These are phyloP conservation scores for Sclerotiophoma versabilis DNA, from an alignment of 2,329 filamentous ascomycete genomes.

Conservation along the genomic window DNA sequence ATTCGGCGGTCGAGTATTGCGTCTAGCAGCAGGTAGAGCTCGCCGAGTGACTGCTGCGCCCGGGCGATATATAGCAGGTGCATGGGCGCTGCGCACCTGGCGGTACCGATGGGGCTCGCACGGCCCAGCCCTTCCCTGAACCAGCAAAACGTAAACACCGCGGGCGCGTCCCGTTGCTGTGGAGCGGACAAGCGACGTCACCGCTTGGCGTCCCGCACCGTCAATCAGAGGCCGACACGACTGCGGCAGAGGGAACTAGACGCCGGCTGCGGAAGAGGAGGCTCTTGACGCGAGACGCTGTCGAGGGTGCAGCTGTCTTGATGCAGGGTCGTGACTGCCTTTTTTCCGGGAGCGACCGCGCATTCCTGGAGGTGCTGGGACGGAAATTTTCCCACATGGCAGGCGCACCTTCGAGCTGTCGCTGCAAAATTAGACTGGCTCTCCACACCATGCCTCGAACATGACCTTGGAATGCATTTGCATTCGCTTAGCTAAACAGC, in stretches of 20 bases:
- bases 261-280: not conserved
- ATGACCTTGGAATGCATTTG: slow-evolving; percentile 16
- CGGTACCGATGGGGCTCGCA: slow-evolving; percentile 20
- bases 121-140: slow-evolving; percentile 29
- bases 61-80: slow-evolving; percentile 40
- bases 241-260: slow-evolving; percentile 8
- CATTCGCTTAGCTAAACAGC: slow-evolving; percentile 4
- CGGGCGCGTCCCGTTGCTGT: slow-evolving; percentile 29
- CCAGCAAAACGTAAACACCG: slow-evolving; percentile 40
- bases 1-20: slow-evolving; percentile 38
- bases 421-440: slow-evolving; percentile 16
- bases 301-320: not conserved
- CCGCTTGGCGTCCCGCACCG: slow-evolving; percentile 31
- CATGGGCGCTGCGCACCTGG: slow-evolving; percentile 27
- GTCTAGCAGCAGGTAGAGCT: slow-evolving; percentile 34
- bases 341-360: slow-evolving; percentile 10
- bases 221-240: slow-evolving; percentile 28
- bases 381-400: slow-evolving; percentile 15
- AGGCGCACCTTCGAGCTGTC: not conserved
- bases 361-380: slow-evolving; percentile 28
- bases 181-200: slow-evolving; percentile 38
- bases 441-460: slow-evolving; percentile 3
- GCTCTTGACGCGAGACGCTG: slow-evolving; percentile 3
- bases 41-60: slow-evolving; percentile 34
- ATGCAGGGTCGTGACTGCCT: slow-evolving; percentile 8